Evolutionary conservation across 2,329 filamentous ascomycete genomes (phyloP).

Genomic region (Aspergillus fijiensis): DNA sequence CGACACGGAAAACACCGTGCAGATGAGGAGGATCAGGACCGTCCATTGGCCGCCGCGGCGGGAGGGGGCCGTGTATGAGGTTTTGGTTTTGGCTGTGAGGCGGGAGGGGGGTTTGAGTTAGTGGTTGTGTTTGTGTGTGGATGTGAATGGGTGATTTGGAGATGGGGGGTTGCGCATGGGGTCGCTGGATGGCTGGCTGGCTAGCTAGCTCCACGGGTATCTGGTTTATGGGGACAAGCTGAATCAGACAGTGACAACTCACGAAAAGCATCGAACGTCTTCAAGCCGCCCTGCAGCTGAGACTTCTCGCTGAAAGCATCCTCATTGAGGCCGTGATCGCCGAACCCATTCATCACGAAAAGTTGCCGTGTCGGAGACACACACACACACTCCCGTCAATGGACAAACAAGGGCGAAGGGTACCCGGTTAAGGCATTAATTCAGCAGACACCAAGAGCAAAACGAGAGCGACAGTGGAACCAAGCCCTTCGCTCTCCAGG

Average conservation of each 20-base stretch:
- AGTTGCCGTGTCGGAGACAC: constrained; percentile 3
- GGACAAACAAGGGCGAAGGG: constrained; percentile 5
- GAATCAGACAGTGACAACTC: constrained; percentile 41
- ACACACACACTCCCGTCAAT: background rate
- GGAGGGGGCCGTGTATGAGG: constrained; percentile 83
- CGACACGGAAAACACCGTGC: constrained; percentile 70
- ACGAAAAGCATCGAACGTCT: constrained; percentile 97
- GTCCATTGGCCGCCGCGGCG: constrained; percentile 93
- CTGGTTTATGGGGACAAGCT: too few relatives aligned
- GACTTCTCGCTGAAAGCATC: constrained; percentile 74
- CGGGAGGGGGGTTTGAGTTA: background rate
- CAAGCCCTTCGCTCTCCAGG: background rate
- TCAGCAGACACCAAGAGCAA: constrained; percentile 8
- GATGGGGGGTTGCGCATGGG: background rate
- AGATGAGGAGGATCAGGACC: constrained; percentile 73
- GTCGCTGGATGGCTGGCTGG: background rate
- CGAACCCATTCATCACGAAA: constrained; percentile 73
- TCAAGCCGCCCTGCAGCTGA: constrained; percentile 57
- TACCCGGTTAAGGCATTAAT: constrained; percentile 28
- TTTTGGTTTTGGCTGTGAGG: constrained; percentile 81
- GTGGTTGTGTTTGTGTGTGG: background rate
- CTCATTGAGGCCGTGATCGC: constrained; percentile 69
- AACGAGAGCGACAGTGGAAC: constrained; percentile 5
- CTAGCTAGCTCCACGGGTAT: too few relatives aligned
- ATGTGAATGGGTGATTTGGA: background rate